phyloP scores from a whole-genome alignment of 1,284 basidiomycete species.

The Pseudomicrostroma phylloplanum region DNA sequence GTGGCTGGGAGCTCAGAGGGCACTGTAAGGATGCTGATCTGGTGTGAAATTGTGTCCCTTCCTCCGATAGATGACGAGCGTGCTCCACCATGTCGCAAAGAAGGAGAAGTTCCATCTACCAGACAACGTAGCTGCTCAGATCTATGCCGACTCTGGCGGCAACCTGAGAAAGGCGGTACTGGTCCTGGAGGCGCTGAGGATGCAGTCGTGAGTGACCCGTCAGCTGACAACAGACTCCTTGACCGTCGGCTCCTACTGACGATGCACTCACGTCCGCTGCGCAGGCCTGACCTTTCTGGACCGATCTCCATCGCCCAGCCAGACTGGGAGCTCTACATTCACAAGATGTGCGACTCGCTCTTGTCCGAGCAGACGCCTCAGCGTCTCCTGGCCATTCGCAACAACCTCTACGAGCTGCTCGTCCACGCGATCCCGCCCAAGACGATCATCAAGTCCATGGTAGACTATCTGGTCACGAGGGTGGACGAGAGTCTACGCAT shows the following conservation, averaged over 20 bases:
- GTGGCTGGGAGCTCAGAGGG: slow-evolving; percentile 52
- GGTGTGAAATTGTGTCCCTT: background rate
- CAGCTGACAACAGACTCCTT: background rate
- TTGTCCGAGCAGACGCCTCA: slow-evolving; percentile 87
- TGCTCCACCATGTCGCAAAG: slow-evolving; percentile 71
- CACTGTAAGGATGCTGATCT: slow-evolving; percentile 25
- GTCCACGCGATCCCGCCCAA: slow-evolving; percentile 97
- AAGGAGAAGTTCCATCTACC: slow-evolving; percentile 76
- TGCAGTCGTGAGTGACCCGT: slow-evolving; percentile 54
- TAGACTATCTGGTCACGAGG: slow-evolving; percentile 73
- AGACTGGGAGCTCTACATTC: slow-evolving; percentile 98
- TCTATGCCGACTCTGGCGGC: slow-evolving; percentile 74
- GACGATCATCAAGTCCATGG: slow-evolving; percentile 51
- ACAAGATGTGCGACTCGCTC: slow-evolving; percentile 87
- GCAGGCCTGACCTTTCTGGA: slow-evolving; percentile 52
- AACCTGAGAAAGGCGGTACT: slow-evolving; percentile 93
- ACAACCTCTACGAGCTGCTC: slow-evolving; percentile 89
- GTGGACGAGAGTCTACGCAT: slow-evolving; percentile 61
- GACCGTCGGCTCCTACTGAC: background rate
- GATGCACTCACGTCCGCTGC: slow-evolving; percentile 15
- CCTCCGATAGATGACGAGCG: slow-evolving; percentile 66
- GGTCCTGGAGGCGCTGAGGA: slow-evolving; percentile 88
- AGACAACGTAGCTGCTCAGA: slow-evolving; percentile 64
- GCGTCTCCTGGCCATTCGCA: slow-evolving; percentile 80
- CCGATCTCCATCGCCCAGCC: slow-evolving; percentile 69